Base-by-base conservation (phyloP, 148 eudicot species). In the Rhododendron ovatum region DNA sequence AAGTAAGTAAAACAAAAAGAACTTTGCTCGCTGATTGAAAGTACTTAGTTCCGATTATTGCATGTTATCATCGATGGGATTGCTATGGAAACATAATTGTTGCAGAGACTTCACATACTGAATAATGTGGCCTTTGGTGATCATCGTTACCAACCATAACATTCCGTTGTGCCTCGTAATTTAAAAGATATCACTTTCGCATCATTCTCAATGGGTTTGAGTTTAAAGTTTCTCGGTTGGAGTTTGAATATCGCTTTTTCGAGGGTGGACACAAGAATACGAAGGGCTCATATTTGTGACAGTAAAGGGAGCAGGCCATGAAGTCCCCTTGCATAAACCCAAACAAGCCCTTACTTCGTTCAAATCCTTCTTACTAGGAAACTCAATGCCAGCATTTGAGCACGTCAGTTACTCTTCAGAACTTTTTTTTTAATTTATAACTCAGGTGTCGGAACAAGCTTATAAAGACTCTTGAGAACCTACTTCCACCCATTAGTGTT, bases 281-380 rank as follows among this genome's bases (percentile, higher is more conserved):
- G 87, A 89, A 80, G 99, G 99, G 53, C 96, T 97, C 26, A 97
- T 93, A 17, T 97, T 95, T 76, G 99, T 95, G n/a, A 93, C 90
- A 39, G 95, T 95, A 45, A 91, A 98, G 86, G 99, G 98, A 84
- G 98, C 99, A 79, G 99, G 99, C n/a, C 99, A 97, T 87, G 98
- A 97, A 92, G 99, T 97, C 10, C 94, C 99, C 48, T 88, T 95
- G 88, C 98, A 95, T 87, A 93, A 84, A 88, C 96, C 98, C 28
- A 94, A 95, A 86, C 94, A 90, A 78, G 95, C 99, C 81, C 91
- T 94, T 59, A 90, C 94, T 1, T 91, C 95, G 30, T 7, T 92
- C 88, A 90, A 93, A 85, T 90, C 96, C 81, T 97, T 93, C 91
- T 86, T 95, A 82, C 85, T 91, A 4, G 99, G 96, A 77, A 86